phyloP scores from a whole-genome alignment of 148 eudicot species.

The Arbutus unedo region DNA sequence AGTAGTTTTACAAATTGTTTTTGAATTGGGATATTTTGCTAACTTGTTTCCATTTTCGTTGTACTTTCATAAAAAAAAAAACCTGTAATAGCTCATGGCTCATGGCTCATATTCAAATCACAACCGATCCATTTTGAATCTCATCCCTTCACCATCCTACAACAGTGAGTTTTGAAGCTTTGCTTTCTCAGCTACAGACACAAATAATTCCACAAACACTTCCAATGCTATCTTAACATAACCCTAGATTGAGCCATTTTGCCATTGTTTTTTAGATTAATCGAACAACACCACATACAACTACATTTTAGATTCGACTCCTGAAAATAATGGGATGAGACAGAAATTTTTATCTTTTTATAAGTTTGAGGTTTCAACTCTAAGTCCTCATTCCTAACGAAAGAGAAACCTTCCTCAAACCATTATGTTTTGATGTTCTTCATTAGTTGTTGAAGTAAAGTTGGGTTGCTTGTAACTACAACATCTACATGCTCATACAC shows the following conservation, averaged over 20 bases:
- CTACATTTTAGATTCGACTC: neutral
- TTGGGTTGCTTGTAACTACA: slow-evolving; percentile 76
- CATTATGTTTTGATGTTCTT: slow-evolving; percentile 61
- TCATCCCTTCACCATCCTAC: no score
- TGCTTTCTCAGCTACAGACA: neutral
- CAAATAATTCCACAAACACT: neutral
- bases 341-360: neutral
- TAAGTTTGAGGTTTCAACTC: neutral
- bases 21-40: no score
- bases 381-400: slow-evolving; percentile 1
- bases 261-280: no score
- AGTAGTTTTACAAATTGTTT: no score
- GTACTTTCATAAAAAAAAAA: no score
- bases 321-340: neutral
- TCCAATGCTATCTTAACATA: neutral
- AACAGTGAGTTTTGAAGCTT: neutral
- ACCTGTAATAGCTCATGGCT: no score
- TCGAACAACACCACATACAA: neutral
- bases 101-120: no score
- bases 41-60: no score
- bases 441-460: slow-evolving; percentile 67
- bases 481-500: slow-evolving; percentile 65
- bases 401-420: slow-evolving; percentile 60
- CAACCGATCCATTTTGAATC: no score
- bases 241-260: neutral